Evolutionary conservation across 345 rosid genomes (phyloP).

Genomic region (Barbarea vulgaris): DNA sequence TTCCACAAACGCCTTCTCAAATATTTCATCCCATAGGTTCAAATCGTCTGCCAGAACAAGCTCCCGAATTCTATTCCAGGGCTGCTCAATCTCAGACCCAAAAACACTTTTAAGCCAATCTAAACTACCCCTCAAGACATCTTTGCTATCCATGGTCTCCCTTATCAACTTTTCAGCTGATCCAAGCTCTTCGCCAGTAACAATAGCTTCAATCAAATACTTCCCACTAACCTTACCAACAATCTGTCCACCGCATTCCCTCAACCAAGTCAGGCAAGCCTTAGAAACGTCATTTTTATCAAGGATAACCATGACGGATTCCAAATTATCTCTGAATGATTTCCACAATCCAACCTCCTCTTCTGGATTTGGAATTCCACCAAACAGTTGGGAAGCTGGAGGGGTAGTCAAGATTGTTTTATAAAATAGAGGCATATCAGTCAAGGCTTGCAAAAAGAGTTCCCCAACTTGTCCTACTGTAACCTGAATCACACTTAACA

Average conservation of each 20-base stretch:
- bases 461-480: conserved; percentile 91
- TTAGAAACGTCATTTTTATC: conserved; percentile 59
- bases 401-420: conserved; percentile 82
- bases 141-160: conserved; percentile 81
- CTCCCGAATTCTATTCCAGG: conserved; percentile 93
- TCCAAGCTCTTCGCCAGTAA: conserved; percentile 75
- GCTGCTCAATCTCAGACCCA: conserved; percentile 94
- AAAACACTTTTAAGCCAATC: conserved; percentile 95
- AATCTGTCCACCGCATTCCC: conserved; percentile 65
- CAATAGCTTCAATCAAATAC: conserved; percentile 66
- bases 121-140: conserved; percentile 82
- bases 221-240: conserved; percentile 65
- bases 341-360: conserved; percentile 93
- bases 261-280: conserved; percentile 81
- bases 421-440: conserved; percentile 89
- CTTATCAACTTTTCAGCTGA: conserved; percentile 78
- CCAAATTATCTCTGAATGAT: conserved; percentile 76
- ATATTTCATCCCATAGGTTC: conserved; percentile 97
- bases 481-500: conserved; percentile 70
- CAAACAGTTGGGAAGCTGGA: conserved; percentile 90
- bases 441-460: conserved; percentile 83
- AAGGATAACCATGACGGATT: conserved; percentile 57
- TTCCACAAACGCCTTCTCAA: conserved; percentile 86
- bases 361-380: conserved; percentile 93
- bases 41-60: conserved; percentile 85